Evolutionary conservation across 345 rosid species (phyloP), one percentile per base, ranked within the genome.

Genomic region (Lepidium sativum): DNA sequence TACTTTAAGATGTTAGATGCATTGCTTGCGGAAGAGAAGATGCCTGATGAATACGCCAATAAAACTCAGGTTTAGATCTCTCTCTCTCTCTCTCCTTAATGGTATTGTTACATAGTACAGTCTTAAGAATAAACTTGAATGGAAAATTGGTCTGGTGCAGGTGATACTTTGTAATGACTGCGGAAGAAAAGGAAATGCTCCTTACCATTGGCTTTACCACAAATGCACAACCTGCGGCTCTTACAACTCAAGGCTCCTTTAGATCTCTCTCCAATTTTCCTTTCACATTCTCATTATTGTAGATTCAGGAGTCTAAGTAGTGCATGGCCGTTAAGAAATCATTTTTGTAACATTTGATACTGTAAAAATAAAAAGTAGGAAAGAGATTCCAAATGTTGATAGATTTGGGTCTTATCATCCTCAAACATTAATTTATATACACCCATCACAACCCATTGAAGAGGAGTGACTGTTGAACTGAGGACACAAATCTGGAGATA

Each of bases 1-100:
- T 92, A 84, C 65, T 89, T 89, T 59, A 75, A 78, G 40, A 83
- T 92, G 97, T 69, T 92, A 75, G 91, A 92, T 41, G 85, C 95
- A 32, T 55, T 89, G 42, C 73, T 89, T 78, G 86, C 82, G 0
- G 88, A 87, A 77, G 97, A 89, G 71, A 81, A 80, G 70, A 78
- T 84, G 71, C 94, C 96, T 59, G 83, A 77, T 16, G 96, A 89
- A 54, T 82, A 86, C 65, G 57, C 74, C 15, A 76, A 80, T 66
- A 79, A 71, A 69, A 80, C 82, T 66, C 96, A 89, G 95, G 98
- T 92, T 61, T 9, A 16, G 16, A 62, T 63, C 14, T 39, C 25
- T 53, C 27, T 10, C 15, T 27, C 39, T 39, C 20, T 14, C 35
- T 39, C 16, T 64, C 29, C 6, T 3, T 16, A 8, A 31, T 20